A percentile compares a stretch with the other conserved stretches of the same genome.
These are phyloP conservation scores for Solanum habrochaites DNA, from an alignment of 257 asterid genomes.

Conservation along the genomic window DNA sequence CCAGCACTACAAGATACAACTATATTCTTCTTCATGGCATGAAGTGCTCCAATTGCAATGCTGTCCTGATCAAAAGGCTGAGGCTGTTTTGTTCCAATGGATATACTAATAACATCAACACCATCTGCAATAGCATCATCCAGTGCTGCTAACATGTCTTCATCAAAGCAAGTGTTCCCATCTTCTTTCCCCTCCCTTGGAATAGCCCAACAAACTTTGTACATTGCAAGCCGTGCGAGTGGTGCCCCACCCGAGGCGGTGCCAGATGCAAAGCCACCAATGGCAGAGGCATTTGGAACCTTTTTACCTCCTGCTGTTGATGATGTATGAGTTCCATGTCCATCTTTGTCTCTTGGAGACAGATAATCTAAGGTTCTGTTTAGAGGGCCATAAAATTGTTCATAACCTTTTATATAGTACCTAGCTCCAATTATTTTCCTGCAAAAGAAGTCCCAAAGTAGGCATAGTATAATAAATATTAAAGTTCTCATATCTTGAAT, in stretches of 20 bases:
- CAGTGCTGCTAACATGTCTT: slow-evolving; percentile 82
- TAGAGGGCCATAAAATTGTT: slow-evolving; percentile 48
- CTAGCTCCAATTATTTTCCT: slow-evolving; percentile 90
- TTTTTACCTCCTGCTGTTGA: slow-evolving; percentile 58
- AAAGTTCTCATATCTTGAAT: not conserved
- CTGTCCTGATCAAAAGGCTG: slow-evolving; percentile 33
- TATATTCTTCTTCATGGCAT: slow-evolving; percentile 53
- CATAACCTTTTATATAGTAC: slow-evolving; percentile 68
- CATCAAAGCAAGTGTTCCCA: slow-evolving; percentile 65
- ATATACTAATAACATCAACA: slow-evolving; percentile 61
- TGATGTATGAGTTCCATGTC: slow-evolving; percentile 91
- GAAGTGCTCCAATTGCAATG: slow-evolving; percentile 69
- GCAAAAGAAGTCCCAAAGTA: not conserved
- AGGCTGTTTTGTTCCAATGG: slow-evolving; percentile 46
- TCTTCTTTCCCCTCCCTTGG: slow-evolving; percentile 42
- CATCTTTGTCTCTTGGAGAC: slow-evolving; percentile 89
- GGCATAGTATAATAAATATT: not conserved
- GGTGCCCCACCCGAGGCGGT: slow-evolving; percentile 90
- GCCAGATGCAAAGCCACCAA: slow-evolving; percentile 81
- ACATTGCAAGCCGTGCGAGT: slow-evolving; percentile 62
- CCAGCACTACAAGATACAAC: slow-evolving; percentile 86
- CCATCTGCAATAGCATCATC: slow-evolving; percentile 94
- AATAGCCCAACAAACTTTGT: slow-evolving; percentile 85
- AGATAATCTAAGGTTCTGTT: slow-evolving; percentile 44
- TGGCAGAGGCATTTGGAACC: slow-evolving; percentile 34